Evolutionary conservation across 2,329 filamentous ascomycete species (phyloP).

Genomic region (Ophiostoma piceae): DNA sequence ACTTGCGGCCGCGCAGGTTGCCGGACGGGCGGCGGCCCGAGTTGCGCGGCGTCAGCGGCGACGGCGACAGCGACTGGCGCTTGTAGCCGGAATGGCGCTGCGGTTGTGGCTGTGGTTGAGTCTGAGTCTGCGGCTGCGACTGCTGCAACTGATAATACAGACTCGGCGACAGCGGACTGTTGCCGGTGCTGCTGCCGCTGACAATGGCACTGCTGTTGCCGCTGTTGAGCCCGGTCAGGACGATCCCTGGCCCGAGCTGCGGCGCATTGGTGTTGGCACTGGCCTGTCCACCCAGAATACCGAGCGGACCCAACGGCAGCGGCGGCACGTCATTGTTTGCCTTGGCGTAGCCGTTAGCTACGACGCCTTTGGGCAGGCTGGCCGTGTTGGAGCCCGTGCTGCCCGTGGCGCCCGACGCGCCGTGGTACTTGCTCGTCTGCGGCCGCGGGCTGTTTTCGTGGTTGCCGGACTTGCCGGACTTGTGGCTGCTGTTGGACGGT

Average conservation of each 20-base stretch:
- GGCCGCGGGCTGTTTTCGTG: slow-evolving; percentile 55
- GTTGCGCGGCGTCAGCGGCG: slow-evolving; percentile 73
- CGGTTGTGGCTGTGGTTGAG: slow-evolving; percentile 17
- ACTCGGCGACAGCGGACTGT: slow-evolving; percentile 31
- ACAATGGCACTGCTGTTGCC: slow-evolving; percentile 29
- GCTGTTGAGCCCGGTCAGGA: slow-evolving; percentile 8
- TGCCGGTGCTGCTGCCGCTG: slow-evolving; percentile 31
- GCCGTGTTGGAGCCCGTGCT: slow-evolving; percentile 37
- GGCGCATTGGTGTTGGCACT: too few relatives aligned
- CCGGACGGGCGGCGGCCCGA: slow-evolving; percentile 69
- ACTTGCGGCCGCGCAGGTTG: slow-evolving; percentile 81
- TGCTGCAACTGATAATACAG: slow-evolving; percentile 24
- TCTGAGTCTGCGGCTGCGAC: slow-evolving; percentile 22
- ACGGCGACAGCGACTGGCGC: slow-evolving; percentile 77
- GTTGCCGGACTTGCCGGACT: slow-evolving; percentile 25
- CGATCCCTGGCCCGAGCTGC: slow-evolving; percentile 9
- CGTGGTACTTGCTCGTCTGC: slow-evolving; percentile 54
- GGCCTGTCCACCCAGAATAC: background rate
- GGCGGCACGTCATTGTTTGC: background rate
- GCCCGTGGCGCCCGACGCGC: slow-evolving; percentile 31
- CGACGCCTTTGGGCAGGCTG: slow-evolving; percentile 46
- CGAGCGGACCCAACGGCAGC: background rate
- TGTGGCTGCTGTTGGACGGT: slow-evolving; percentile 38
- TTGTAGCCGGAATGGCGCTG: slow-evolving; percentile 42
- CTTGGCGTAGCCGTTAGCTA: slow-evolving; percentile 48